Base-by-base conservation (phyloP, 352 stramenopile genomes). In the Pythium aquatile region DNA sequence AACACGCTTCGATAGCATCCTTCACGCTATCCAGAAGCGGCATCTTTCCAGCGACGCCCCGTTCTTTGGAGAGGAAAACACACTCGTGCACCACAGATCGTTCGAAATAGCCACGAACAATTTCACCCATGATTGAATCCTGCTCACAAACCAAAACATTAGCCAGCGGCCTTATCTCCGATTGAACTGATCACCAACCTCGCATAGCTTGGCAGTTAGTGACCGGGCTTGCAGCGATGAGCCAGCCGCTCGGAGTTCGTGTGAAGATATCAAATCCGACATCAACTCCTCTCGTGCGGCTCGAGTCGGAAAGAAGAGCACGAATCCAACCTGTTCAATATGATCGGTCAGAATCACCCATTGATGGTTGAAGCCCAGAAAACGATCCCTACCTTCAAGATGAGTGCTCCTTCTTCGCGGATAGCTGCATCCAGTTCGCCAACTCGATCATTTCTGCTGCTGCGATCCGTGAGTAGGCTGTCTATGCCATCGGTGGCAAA, bases 21-120 rank as follows among this genome's bases (percentile, higher is more conserved):
- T 9, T 51, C 47, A 49, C 32, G 30, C 17, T 51, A 4, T 29
- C n/a, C 6, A 30, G n/a, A 14, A 51, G 20, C 3, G 20, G 10
- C 29, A 3, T 51, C 8, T 20, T 29, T 13, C 20, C 44, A n/a
- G 13, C 14, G 6, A 16, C n/a, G 3, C 16, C 20, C 1, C 17
- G 13, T 24, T 47, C 39, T 8, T 47, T 13, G 5, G 47, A 32
- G 9, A 54, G n/a, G 3, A 37, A 26, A 16, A 16, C 5, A 24
- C 60, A 66, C 8, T 48, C 29, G 42, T 60, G 60, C 6, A 51
- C 42, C 7, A 28, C 17, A 29, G 60, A 59, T 10, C 16, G 39
- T 28, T 37, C 28, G 28, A 55, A 55, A 20, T 37, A 37, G n/a
- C 26, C 20, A 9, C 26, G 14, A 37, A 55, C 47, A 30, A 55